Evolutionary conservation across 352 stramenopile species (phyloP).

Genomic region (Phytophthora quininea): DNA sequence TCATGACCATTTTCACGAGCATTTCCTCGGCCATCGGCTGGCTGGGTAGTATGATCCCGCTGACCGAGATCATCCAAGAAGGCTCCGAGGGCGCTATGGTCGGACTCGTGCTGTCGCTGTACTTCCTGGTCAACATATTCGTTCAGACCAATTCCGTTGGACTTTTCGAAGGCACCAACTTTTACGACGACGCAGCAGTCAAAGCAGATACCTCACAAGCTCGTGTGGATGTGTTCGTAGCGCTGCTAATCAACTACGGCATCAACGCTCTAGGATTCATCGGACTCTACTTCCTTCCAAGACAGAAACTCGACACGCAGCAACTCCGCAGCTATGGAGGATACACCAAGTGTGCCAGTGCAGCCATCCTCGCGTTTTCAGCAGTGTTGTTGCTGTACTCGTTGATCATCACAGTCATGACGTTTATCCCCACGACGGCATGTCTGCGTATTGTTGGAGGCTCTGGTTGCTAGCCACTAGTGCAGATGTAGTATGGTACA

Average conservation of each 20-base stretch:
- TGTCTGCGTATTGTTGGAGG: constrained; percentile 47
- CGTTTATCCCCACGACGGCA: constrained; percentile 36
- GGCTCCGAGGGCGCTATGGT: constrained; percentile 48
- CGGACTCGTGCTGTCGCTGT: constrained; percentile 40
- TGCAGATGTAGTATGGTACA: not conserved
- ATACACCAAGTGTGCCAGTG: constrained; percentile 48
- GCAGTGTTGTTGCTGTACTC: constrained; percentile 41
- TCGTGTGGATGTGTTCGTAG: constrained; percentile 28
- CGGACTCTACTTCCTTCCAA: constrained; percentile 37
- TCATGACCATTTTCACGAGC: constrained; percentile 23
- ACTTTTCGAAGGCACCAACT: constrained; percentile 37
- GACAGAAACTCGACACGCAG: constrained; percentile 54
- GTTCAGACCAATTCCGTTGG: constrained; percentile 34
- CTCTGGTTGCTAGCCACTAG: constrained; percentile 33
- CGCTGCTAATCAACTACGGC: constrained; percentile 36
- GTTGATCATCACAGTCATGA: constrained; percentile 45
- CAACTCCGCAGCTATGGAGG: constrained; percentile 56
- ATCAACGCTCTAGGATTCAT: constrained; percentile 36
- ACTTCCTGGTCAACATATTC: constrained; percentile 41
- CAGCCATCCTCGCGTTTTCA: constrained; percentile 31
- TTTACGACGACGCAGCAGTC: constrained; percentile 22
- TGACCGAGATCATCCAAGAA: constrained; percentile 53
- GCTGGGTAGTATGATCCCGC: constrained; percentile 34
- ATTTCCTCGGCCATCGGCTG: constrained; percentile 11
- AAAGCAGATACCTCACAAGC: constrained; percentile 17